Percentiles rank a stretch among this genome's conserved stretches.
phyloP scores from a whole-genome alignment of 1,139 yeast genomes.

The Geotrichum siamense region DNA sequence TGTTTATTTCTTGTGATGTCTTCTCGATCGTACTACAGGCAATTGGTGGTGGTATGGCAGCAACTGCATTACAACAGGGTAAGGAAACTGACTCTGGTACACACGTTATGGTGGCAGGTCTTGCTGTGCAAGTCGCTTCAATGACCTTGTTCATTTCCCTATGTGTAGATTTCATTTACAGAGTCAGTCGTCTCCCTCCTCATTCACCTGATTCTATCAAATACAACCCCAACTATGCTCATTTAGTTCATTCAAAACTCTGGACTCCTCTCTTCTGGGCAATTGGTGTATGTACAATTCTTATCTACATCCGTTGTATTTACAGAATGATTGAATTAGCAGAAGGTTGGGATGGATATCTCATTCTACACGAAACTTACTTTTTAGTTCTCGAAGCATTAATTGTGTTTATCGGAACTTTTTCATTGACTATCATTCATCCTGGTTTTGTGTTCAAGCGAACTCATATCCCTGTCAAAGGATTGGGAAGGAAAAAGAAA shows the following conservation, averaged over 20 bases:
- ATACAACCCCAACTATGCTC: slow-evolving; percentile 27
- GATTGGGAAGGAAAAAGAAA: slow-evolving; percentile 2
- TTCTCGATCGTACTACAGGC: slow-evolving; percentile 70
- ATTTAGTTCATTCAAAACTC: slow-evolving; percentile 38
- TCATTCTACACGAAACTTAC: slow-evolving; percentile 63
- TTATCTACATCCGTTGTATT: slow-evolving; percentile 62
- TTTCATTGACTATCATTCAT: slow-evolving; percentile 48
- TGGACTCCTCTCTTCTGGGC: slow-evolving; percentile 35
- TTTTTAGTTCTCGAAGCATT: slow-evolving; percentile 72
- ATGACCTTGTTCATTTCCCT: slow-evolving; percentile 58
- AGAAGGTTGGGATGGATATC: slow-evolving; percentile 66
- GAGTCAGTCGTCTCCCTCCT: slow-evolving; percentile 37
- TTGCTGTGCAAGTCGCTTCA: slow-evolving; percentile 67
- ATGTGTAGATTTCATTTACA: slow-evolving; percentile 48
- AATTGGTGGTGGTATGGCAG: slow-evolving; percentile 73
- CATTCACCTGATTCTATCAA: slow-evolving; percentile 5
- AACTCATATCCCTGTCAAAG: slow-evolving; percentile 12
- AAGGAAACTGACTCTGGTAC: slow-evolving; percentile 49
- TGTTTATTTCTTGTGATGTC: slow-evolving; percentile 62
- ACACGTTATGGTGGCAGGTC: slow-evolving; percentile 74
- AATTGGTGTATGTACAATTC: slow-evolving; percentile 34
- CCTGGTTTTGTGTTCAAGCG: slow-evolving; percentile 43
- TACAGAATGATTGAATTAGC: slow-evolving; percentile 74
- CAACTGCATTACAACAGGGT: slow-evolving; percentile 43
- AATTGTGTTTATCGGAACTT: slow-evolving; percentile 49